Percentiles rank a stretch among this genome's conserved stretches.
These are phyloP conservation scores for Aspergillus vadensis DNA, from an alignment of 2,329 filamentous ascomycete species.

Conservation along the genomic window DNA sequence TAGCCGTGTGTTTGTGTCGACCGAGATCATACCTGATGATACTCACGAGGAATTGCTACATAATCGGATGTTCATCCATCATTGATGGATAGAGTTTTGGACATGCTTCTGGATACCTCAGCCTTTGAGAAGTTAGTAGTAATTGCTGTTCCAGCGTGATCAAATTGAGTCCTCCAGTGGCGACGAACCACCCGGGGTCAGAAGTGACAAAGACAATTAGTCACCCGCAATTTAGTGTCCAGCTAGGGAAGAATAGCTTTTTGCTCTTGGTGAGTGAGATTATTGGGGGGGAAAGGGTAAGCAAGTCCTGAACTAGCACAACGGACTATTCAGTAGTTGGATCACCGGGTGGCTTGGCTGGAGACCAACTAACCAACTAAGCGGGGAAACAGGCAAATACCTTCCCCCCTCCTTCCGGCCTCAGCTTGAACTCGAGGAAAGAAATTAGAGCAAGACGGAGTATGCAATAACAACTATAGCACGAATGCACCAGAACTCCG, in stretches of 20 bases:
- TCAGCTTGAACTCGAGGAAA: neutral
- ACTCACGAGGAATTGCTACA: constrained; percentile 21
- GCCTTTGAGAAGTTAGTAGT: neutral
- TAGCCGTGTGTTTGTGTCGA: constrained; percentile 10
- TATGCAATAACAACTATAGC: neutral
- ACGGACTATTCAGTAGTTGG: too few species aligned
- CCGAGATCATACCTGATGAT: constrained; percentile 23
- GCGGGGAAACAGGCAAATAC: too few species aligned
- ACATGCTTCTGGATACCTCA: neutral
- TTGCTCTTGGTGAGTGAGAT: too few species aligned
- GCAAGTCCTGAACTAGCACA: too few species aligned
- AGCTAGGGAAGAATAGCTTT: too few species aligned
- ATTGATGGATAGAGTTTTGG: neutral
- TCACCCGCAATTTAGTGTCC: too few species aligned
- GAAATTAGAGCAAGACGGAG: neutral
- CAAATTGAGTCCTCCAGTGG: neutral
- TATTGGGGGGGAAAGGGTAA: too few species aligned
- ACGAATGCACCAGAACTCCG: neutral
- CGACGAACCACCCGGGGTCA: too few species aligned
- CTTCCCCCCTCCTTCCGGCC: neutral
- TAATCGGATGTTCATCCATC: constrained; percentile 16
- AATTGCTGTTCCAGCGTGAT: neutral
- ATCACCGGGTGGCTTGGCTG: too few species aligned
- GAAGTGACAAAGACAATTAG: too few species aligned
- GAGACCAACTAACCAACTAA: too few species aligned